Base-by-base conservation (phyloP, 2,329 filamentous ascomycete genomes). In the Rhynchosporium graminicola region DNA sequence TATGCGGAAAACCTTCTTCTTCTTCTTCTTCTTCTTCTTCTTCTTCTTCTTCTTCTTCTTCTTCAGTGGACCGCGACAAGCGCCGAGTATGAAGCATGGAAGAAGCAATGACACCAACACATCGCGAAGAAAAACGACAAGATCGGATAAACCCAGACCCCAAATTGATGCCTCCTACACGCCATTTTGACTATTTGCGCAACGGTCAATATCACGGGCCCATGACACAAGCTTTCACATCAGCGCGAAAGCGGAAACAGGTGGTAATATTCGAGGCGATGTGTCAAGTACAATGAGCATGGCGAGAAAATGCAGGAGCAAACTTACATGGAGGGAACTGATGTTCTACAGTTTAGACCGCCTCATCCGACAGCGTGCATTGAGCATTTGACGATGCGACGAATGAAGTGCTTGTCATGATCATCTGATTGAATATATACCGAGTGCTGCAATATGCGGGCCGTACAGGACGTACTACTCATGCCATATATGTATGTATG, bases 361-460 rank as follows among this genome's bases (percentile, higher is more conserved):
- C 43, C 4, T n/a, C 10, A 26, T 20, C 43, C 43, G 43, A 46
- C 43, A 10, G 4, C 43, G 43, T 26, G 43, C 43, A 46, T 12
- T 12, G 13, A 12, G 10, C 33, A 42, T 51, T 28, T n/a, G 20
- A 26, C 28, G 40, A 64, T 38, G 31, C 31, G 48, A 58, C 62
- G 62, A 64, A 61, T 61, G 42, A 59, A 45, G 20, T n/a, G 29
- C 29, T 58, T 58, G 59, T 64, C 62, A 20, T 20, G 20, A 20
- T 20, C 20, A 64, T 61, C 33, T 64, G 62, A 64, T 58, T 48
- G 42, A 58, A 50, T 55, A 29, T 38, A 43, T 61, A 57, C 62
- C 62, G 52, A 64, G 59, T 46, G 36, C 43, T 63, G 61, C 54
- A 61, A 29, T 48, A 54, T 54, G 51, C 51, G 51, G 36, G 26